Base-by-base conservation (phyloP, 495 filamentous ascomycete genomes). In the Amorphotheca resinae region DNA sequence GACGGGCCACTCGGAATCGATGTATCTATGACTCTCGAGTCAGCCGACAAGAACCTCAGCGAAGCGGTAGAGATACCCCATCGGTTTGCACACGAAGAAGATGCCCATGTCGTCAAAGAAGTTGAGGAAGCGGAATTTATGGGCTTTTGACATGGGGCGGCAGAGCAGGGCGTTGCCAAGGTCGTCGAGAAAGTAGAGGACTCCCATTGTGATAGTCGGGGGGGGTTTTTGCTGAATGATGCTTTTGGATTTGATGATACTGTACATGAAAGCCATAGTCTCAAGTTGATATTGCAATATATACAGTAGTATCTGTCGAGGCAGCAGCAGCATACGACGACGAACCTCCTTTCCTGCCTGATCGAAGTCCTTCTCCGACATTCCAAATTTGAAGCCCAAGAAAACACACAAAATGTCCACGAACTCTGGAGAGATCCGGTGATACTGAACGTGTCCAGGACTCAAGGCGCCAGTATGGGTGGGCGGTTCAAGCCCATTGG, bases 31-130 rank as follows among this genome's bases (percentile, higher is more conserved):
- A 28, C 11, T 28, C 25, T 5, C 25, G 5, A 28, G 25, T 28
- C 25, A 37, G 17, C 18, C 34, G 17, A 37, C 14, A 11, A 37
- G 34, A 21, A 37, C 16, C 5, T 15, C 34, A 21, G 34, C 34
- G 17, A 37, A 37, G 18, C 34, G 34, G 34, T 37, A 16, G 9
- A 37, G 5, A 21, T 37, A 37, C 34, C 34, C n/a, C 4, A 37
- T 11, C 5, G 43, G 43, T 7, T 33, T 33, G 22, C 33, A 45
- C 4, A 40, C 38, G 38, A 40, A 22, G 3, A 15, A 5, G 22
- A 40, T 28, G 12, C 45, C 45, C 7, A 47, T 25, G 17, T 47
- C 38, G 38, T 47, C 45, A 21, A 47, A 18, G 28, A 41, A 28
- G 38, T 41, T 31, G 17, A 47, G 37, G 32, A 28, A 22, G 22